Base-by-base conservation (phyloP, 83 land plant genomes). In the Isoetes engelmannii region DNA sequence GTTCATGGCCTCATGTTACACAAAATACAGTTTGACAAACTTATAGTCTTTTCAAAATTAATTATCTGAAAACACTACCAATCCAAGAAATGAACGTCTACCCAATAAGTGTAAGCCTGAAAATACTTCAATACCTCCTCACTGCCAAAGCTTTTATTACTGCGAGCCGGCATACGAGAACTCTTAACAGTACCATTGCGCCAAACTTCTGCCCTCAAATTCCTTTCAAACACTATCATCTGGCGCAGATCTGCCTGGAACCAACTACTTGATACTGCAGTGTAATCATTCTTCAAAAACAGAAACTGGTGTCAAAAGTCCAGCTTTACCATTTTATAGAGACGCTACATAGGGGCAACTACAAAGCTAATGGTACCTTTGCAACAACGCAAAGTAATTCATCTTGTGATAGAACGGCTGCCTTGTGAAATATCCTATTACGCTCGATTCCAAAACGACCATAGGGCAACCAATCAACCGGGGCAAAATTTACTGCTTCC, bases 401-500 rank as follows among this genome's bases (percentile, higher is more conserved):
- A 51, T 94, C 99, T 66, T 94, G 99, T 45, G 93, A 94, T 45
- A 94, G 79, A 71, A 91, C 97, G 41, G 93, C 84, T 49, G 85
- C 74, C 80, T 85, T 90, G 70, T 75, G 99, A 75, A 83, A 91
- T 15, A 76, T 67, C 53, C 84, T 80, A 68, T 89, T 84, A 12
- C 86, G 80, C 61, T 86, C 87, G 5, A 89, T 87, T 42, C 85
- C 92, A 83, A 81, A 76, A 8, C 91, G 81, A 66, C 99, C 99
- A 77, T 84, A 80, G 20, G 99, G 93, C 48, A 94, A 76, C 99
- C 99, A 94, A 70, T 94, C 99, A 67, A 86, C 90, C 54, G 99
- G 88, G 60, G 99, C 99, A 81, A 94, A 90, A 75, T 94, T 94
- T 49, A 94, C 99, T 64, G 99, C 99, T 84, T 94, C 99, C 15